Base-by-base conservation (phyloP, 2,329 filamentous ascomycete species). In the Mycosphaerella sp. region DNA sequence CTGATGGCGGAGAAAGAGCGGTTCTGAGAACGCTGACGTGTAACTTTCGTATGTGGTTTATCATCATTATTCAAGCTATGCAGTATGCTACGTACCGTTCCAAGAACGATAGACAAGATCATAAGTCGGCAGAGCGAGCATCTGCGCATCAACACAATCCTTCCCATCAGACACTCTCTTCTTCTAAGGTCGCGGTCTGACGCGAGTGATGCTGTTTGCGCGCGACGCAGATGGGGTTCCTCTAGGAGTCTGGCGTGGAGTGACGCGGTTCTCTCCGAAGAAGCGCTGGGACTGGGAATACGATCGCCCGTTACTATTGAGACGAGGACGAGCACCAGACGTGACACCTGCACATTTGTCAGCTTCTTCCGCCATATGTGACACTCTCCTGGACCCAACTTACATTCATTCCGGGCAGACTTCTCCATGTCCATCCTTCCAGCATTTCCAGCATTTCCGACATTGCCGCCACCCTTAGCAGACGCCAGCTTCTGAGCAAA, bases 401-500 rank as follows among this genome's bases (percentile, higher is more conserved):
- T 51, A 63, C 62, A 62, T 18, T 44, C 55, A 35, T 48, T 52
- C 25, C 60, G 50, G 21, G 5, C 21, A n/a, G 44, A 54, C 28
- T 56, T 44, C 17, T 35, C 2, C 2, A 63, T 21, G 40, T 55
- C 51, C 43, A 62, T 62, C 52, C 66, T 43, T n/a, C 50, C 40
- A 2, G 14, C 39, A 2, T 37, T 43, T n/a, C 50, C 40, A 2
- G 14, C 39, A 2, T 37, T 41, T 18, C 62, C 56, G 17, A 61
- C 58, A 28, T 59, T 37, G 37, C 62, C 53, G 21, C 61, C 39
- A 32, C 60, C 55, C 44, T 58, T 53, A 30, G 56, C 50, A 25
- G 55, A 52, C 35, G 67, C 56, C 35, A 75, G 62, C 52, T 73
- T 66, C 62, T 76, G 70, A 4, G 79, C 78, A 61, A 81, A 81